Percentiles rank a stretch among this genome's conserved stretches.
Conservation (phyloP, 2,329 filamentous ascomycete genomes). For the Epichloe scottii region DNA sequence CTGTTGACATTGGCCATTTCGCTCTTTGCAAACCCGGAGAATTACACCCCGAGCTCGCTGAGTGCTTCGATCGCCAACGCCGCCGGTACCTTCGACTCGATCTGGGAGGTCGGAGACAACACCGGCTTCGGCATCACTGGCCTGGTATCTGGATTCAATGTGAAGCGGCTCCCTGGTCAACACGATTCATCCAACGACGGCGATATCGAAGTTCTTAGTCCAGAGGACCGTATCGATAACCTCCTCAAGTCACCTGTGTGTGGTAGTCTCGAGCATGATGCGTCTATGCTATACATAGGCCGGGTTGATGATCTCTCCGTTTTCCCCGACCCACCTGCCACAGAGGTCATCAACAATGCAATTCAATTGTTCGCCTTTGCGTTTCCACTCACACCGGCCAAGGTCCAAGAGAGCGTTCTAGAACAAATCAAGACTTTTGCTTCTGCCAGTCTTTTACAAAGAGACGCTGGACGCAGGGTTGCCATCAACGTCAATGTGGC, state of each 20-base stretch:
- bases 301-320: slow-evolving; percentile 28
- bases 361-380: slow-evolving; percentile 88
- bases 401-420: slow-evolving; percentile 89
- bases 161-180: slow-evolving; percentile 58
- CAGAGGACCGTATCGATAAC: slow-evolving; percentile 52
- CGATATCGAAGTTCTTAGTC: slow-evolving; percentile 39
- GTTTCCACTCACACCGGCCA: slow-evolving; percentile 76
- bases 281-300: slow-evolving; percentile 62
- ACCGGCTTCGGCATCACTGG: slow-evolving; percentile 89
- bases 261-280: slow-evolving; percentile 79
- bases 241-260: slow-evolving; percentile 60
- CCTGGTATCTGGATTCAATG: slow-evolving; percentile 63
- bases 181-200: slow-evolving; percentile 37
- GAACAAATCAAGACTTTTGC: slow-evolving; percentile 88
- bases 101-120: slow-evolving; percentile 94
- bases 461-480: slow-evolving; percentile 77
- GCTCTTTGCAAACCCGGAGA: slow-evolving; percentile 85
- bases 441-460: slow-evolving; percentile 65
- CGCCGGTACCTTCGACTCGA: slow-evolving; percentile 77
- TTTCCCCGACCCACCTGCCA: slow-evolving; percentile 67
- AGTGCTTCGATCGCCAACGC: slow-evolving; percentile 87
- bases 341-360: slow-evolving; percentile 87
- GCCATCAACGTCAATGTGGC: slow-evolving; percentile 88
- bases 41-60: slow-evolving; percentile 71
- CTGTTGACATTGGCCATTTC: slow-evolving; percentile 80